Conservation (phyloP, 176 grass and related monocot species). For the Elymus sibiricus region DNA sequence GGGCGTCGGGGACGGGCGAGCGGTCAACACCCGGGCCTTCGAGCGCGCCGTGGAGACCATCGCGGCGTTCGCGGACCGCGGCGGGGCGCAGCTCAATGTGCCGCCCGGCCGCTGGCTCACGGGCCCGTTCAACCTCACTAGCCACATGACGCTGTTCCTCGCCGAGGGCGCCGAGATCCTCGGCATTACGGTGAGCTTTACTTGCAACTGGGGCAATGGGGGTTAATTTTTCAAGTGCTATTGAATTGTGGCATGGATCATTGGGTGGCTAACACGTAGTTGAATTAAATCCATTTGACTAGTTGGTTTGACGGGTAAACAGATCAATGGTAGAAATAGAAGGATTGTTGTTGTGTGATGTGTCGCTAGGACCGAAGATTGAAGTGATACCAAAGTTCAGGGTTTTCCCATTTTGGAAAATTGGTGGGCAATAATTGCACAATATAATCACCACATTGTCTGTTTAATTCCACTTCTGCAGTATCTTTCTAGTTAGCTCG, state of each 20-base stretch:
- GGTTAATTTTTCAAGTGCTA: neutral
- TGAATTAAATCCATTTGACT: neutral
- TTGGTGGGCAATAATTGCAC: neutral
- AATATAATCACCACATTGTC: neutral
- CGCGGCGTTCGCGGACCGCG: conserved; percentile 31
- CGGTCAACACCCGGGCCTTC: conserved; percentile 76
- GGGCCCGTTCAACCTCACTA: conserved; percentile 91
- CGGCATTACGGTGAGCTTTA: conserved; percentile 60
- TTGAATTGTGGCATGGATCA: neutral
- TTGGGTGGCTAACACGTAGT: neutral
- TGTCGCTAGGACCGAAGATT: neutral
- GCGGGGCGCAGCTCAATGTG: conserved; percentile 85
- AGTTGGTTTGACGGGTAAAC: conserved; percentile 5
- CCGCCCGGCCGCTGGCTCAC: conserved; percentile 74
- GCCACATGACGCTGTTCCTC: conserved; percentile 89
- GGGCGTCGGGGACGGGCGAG: conserved; percentile 66
- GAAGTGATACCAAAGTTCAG: neutral
- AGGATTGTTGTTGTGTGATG: neutral
- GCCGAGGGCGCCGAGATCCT: conserved; percentile 76
- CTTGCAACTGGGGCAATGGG: neutral
- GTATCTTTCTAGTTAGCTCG: neutral
- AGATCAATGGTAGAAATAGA: neutral
- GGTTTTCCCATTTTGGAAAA: neutral
- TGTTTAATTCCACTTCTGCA: neutral
- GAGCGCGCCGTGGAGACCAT: conserved; percentile 73